Percentiles rank a stretch among this genome's conserved stretches.
Evolutionary conservation across 345 rosid species (phyloP).

Genomic region (Angophora floribunda): DNA sequence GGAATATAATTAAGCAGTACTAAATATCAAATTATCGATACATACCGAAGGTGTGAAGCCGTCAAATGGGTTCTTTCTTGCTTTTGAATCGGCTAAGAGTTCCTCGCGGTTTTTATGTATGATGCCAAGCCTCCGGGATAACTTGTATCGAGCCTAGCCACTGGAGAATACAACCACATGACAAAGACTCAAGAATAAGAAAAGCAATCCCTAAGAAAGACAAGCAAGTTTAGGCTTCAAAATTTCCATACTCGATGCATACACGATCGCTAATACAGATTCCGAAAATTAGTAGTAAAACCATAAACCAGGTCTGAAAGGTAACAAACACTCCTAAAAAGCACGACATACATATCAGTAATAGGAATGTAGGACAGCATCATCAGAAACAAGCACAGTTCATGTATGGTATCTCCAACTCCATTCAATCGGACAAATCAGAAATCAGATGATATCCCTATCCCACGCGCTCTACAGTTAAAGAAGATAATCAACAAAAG

Average conservation of each 20-base stretch:
- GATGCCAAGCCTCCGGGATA: too few relatives aligned
- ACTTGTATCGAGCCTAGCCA: too few relatives aligned
- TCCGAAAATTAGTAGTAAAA: not conserved
- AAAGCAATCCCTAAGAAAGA: not conserved
- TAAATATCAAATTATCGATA: too few relatives aligned
- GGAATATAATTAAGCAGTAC: too few relatives aligned
- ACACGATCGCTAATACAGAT: not conserved
- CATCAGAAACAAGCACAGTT: too few relatives aligned
- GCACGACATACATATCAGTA: not conserved
- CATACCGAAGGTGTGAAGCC: too few relatives aligned
- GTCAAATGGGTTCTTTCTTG: too few relatives aligned
- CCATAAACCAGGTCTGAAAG: not conserved
- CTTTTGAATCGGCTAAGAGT: too few relatives aligned
- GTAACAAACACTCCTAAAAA: too few relatives aligned
- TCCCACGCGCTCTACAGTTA: not conserved
- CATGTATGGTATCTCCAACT: too few relatives aligned
- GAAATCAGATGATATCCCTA: not conserved
- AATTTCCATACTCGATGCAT: not conserved
- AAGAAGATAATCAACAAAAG: not conserved
- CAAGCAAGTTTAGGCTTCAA: not conserved
- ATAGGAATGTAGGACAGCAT: not conserved
- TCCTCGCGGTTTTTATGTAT: too few relatives aligned
- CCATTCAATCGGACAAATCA: not conserved
- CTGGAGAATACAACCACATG: too few relatives aligned
- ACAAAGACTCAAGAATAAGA: not conserved